Evolutionary conservation across 2,329 filamentous ascomycete genomes (phyloP).

Genomic region (Aureobasidium sp.): DNA sequence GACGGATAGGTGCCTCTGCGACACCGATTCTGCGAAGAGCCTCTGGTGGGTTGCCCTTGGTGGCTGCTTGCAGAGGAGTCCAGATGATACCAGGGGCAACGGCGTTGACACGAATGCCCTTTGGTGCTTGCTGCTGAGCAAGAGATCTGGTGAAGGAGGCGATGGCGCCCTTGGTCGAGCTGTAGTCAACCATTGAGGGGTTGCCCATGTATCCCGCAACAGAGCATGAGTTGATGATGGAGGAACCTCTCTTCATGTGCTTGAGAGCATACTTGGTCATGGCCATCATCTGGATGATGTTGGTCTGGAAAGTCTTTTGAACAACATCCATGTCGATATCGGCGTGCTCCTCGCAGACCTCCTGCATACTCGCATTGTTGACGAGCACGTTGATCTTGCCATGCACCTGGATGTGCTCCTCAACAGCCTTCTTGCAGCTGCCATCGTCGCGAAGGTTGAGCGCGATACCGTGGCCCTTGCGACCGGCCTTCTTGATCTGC

Average conservation of each 20-base stretch:
- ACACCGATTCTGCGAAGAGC: conserved; percentile 22
- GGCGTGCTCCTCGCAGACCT: conserved; percentile 45
- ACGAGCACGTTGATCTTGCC: conserved; percentile 42
- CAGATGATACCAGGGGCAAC: conserved; percentile 27
- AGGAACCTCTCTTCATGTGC: conserved; percentile 45
- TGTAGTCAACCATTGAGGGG: conserved; percentile 43
- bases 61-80: conserved; percentile 37
- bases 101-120: conserved; percentile 49
- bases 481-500: conserved; percentile 45
- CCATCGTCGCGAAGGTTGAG: conserved; percentile 45
- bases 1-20: conserved; percentile 21
- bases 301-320: conserved; percentile 50
- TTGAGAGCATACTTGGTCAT: conserved; percentile 50
- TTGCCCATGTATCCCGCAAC: conserved; percentile 45
- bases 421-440: conserved; percentile 45
- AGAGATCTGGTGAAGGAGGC: conserved; percentile 48
- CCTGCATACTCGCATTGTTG: conserved; percentile 54
- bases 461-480: conserved; percentile 41
- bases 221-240: conserved; percentile 52
- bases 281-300: conserved; percentile 49
- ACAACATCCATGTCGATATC: conserved; percentile 50
- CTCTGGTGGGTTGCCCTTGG: conserved; percentile 30
- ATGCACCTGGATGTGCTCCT: conserved; percentile 46
- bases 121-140: conserved; percentile 45
- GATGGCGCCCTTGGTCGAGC: conserved; percentile 53